Evolutionary conservation across 108 stramenopile species (phyloP).

Genomic region (Conticribra guillardii): DNA sequence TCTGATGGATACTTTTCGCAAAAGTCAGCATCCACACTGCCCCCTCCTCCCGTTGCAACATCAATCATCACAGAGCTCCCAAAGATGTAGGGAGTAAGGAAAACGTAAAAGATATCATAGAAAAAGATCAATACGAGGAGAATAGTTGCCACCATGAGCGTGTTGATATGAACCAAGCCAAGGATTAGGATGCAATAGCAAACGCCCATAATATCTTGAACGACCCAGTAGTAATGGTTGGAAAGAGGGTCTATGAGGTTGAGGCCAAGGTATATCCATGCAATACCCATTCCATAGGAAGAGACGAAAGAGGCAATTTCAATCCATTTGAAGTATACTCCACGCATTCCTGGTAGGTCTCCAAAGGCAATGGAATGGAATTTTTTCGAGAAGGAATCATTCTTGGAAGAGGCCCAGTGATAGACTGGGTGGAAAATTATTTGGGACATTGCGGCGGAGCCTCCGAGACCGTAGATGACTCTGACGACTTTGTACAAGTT

Average conservation of each 20-base stretch:
- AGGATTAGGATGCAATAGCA: slow-evolving; percentile 90
- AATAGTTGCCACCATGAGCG: slow-evolving; percentile 80
- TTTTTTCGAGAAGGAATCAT: slow-evolving; percentile 9
- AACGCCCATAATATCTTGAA: slow-evolving; percentile 88
- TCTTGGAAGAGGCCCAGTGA: slow-evolving; percentile 11
- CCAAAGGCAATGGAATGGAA: slow-evolving; percentile 21
- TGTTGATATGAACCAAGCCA: slow-evolving; percentile 76
- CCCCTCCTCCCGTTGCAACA: slow-evolving; percentile 77
- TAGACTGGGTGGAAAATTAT: slow-evolving; percentile 61
- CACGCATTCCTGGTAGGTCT: background rate
- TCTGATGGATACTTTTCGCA: slow-evolving; percentile 93
- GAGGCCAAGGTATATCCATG: slow-evolving; percentile 63
- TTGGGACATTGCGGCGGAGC: slow-evolving; percentile 59
- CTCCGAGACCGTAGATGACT: slow-evolving; percentile 80
- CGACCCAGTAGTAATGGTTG: slow-evolving; percentile 81
- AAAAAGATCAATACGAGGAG: slow-evolving; percentile 78
- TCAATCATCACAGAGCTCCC: slow-evolving; percentile 87
- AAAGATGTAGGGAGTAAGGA: slow-evolving; percentile 81
- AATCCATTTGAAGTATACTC: slow-evolving; percentile 20
- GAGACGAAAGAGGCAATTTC: slow-evolving; percentile 50
- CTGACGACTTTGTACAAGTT: slow-evolving; percentile 81
- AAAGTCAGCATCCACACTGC: slow-evolving; percentile 63
- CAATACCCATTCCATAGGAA: slow-evolving; percentile 52
- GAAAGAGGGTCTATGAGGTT: slow-evolving; percentile 51
- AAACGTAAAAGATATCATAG: slow-evolving; percentile 96